phyloP scores from a whole-genome alignment of 768 basidiomycete genomes.

The Boletellus emodensis region DNA sequence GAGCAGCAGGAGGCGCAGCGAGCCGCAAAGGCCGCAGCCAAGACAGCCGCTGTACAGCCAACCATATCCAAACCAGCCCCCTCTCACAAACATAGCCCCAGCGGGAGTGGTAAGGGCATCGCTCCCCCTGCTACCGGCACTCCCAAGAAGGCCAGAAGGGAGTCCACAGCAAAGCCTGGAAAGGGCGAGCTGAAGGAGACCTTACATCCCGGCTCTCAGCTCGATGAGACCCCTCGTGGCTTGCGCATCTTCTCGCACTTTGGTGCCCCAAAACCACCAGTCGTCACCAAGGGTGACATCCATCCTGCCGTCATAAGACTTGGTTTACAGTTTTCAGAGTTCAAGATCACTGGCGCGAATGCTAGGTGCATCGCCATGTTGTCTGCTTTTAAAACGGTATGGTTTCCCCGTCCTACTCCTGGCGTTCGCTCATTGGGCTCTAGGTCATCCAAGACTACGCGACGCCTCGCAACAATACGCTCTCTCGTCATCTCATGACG shows the following conservation, averaged over 20 bases:
- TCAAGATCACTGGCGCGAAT: conserved; percentile 92
- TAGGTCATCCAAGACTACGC: conserved; percentile 90
- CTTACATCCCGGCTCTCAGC: conserved; percentile 26
- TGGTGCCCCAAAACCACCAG: conserved; percentile 58
- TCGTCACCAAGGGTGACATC: conserved; percentile 71
- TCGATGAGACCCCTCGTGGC: conserved; percentile 47
- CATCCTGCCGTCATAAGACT: conserved; percentile 87
- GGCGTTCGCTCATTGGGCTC: conserved; percentile 1
- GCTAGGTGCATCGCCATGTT: conserved; percentile 93
- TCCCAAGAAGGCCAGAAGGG: conserved; percentile 27
- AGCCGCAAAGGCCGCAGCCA: conserved; percentile 61
- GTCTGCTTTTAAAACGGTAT: conserved; percentile 85
- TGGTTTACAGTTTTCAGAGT: conserved; percentile 86
- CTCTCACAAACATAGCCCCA: conserved; percentile 24
- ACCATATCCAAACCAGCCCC: conserved; percentile 25
- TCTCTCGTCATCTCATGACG: conserved; percentile 88
- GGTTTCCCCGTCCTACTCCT: conserved; percentile 21
- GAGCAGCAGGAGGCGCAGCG: conserved; percentile 78
- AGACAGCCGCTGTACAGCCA: conserved; percentile 32
- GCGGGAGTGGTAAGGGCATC: conserved; percentile 20
- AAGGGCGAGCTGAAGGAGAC: conserved; percentile 28
- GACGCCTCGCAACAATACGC: conserved; percentile 80
- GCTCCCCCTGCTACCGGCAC: conserved; percentile 10
- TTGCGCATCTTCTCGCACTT: conserved; percentile 85
- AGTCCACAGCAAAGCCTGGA: conserved; percentile 6